Evolutionary conservation across 495 filamentous ascomycete genomes (phyloP), one percentile per base, ranked within the genome.

Genomic region (Oidiodendron maius): DNA sequence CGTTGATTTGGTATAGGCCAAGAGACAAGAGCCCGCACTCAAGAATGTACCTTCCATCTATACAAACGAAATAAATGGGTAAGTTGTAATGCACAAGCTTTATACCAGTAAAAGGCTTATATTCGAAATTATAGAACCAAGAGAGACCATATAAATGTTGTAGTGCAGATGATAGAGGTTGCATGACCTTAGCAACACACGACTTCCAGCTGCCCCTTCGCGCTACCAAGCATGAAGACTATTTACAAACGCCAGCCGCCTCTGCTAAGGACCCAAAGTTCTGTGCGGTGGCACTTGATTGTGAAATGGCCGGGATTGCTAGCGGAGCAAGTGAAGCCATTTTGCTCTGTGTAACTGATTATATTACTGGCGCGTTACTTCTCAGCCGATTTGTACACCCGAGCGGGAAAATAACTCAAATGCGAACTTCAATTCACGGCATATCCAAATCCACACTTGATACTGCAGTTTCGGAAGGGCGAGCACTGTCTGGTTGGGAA

Each of bases 141-240:
- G 24, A 45, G 40, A 50, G 36, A 40, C 52, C 52, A 28, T 55
- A 55, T 39, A 50, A 50, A 45, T 55, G 52, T 38, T 55, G 52
- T 39, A 44, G 13, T 13, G n/a, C 46, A 23, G 46, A 12, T 9
- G 40, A 40, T 15, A 36, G 28, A 4, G 52, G 52, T 35, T 55
- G 52, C 34, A 25, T 26, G 24, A 55, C 39, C 43, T 44, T 38
- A 30, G 26, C 46, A 43, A 51, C 52, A 2, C 52, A 55, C 46
- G 46, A 55, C 24, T 55, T 55, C 23, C 37, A 55, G 39, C 37
- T 42, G 26, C 40, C 52, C 39, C 38, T n/a, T 22, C 47, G 39
- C 12, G 52, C 52, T 13, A 44, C 40, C 15, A 34, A 23, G 18
- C 46, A 44, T 25, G n/a, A 35, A 44, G 44, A 50, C 12, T 55